Conservation (phyloP, 2,329 filamentous ascomycete genomes). For the Pseudogymnoascus sp. region DNA sequence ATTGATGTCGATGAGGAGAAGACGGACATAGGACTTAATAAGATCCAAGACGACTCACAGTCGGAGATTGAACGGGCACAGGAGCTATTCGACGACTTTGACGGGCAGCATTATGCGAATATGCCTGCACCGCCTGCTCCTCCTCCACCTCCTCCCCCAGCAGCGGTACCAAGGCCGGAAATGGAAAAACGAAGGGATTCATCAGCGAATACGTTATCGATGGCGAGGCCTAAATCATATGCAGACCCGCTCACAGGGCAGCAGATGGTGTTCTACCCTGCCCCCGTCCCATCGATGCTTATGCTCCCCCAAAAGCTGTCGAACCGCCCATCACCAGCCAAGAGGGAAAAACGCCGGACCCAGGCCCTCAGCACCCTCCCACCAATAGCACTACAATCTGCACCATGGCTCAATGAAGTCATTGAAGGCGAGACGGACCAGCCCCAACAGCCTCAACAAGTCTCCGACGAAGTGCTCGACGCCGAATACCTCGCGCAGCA, state of each 20-base stretch:
- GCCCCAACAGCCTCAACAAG: conserved; percentile 10
- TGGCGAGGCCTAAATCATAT: conserved; percentile 45
- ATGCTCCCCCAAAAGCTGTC: conserved; percentile 86
- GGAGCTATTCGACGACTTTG: conserved; percentile 69
- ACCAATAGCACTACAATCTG: conserved; percentile 32
- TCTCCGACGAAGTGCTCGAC: conserved; percentile 19
- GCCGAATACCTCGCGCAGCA: conserved; percentile 28
- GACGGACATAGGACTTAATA: not conserved
- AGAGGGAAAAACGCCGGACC: conserved; percentile 63
- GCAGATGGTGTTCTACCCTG: conserved; percentile 90
- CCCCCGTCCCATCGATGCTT: conserved; percentile 85
- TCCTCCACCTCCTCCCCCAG: conserved; percentile 12
- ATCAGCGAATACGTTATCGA: conserved; percentile 12
- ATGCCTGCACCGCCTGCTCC: conserved; percentile 6
- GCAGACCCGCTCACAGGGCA: conserved; percentile 59
- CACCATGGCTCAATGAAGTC: conserved; percentile 29
- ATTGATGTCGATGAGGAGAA: conserved; percentile 16
- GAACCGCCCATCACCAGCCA: conserved; percentile 55
- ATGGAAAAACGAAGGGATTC: conserved; percentile 13
- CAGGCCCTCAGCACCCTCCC: conserved; percentile 62
- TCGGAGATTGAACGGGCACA: conserved; percentile 56
- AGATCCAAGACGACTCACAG: not conserved
- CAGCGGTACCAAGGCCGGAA: conserved; percentile 9
- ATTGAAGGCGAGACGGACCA: conserved; percentile 22
- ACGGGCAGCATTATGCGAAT: conserved; percentile 60